Percentiles rank a stretch among this genome's conserved stretches.
Conservation (phyloP, 768 basidiomycete genomes). For the Crassisporium funariophilum region DNA sequence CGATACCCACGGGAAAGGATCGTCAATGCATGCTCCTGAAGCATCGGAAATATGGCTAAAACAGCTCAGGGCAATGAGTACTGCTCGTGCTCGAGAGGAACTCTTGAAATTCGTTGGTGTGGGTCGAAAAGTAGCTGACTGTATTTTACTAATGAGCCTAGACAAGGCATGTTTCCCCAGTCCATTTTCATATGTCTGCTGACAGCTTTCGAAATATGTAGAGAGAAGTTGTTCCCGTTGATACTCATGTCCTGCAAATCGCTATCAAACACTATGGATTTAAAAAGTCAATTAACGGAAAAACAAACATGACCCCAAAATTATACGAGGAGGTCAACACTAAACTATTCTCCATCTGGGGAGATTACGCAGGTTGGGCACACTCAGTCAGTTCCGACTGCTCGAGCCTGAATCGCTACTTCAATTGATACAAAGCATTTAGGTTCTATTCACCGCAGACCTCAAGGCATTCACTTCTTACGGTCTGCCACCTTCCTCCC, state of each 20-base stretch:
- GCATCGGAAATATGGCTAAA: slow-evolving; percentile 63
- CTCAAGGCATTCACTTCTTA: slow-evolving; percentile 66
- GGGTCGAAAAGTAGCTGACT: slow-evolving; percentile 96
- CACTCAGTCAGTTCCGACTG: slow-evolving; percentile 58
- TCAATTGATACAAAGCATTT: not conserved
- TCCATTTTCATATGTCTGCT: slow-evolving; percentile 4
- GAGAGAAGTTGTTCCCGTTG: slow-evolving; percentile 89
- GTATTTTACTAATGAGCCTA: slow-evolving; percentile 88
- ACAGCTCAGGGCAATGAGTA: slow-evolving; percentile 49
- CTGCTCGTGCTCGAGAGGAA: slow-evolving; percentile 67
- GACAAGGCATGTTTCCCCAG: slow-evolving; percentile 63
- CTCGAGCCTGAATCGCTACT: not conserved
- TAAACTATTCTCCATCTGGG: slow-evolving; percentile 71
- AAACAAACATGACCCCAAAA: slow-evolving; percentile 70
- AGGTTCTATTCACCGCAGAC: slow-evolving; percentile 80
- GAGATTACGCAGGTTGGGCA: slow-evolving; percentile 87
- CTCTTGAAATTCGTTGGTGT: slow-evolving; percentile 87
- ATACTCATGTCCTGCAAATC: slow-evolving; percentile 94
- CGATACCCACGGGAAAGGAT: slow-evolving; percentile 44
- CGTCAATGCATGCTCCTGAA: slow-evolving; percentile 33
- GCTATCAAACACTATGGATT: slow-evolving; percentile 78
- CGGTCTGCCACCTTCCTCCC: slow-evolving; percentile 39
- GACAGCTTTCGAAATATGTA: slow-evolving; percentile 28
- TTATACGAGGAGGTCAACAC: slow-evolving; percentile 73
- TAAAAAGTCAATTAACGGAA: slow-evolving; percentile 44